A percentile compares a stretch with the other conserved stretches of the same genome.
Conservation (phyloP, 2,329 filamentous ascomycete genomes). For the Ramularia collo-cygni region DNA sequence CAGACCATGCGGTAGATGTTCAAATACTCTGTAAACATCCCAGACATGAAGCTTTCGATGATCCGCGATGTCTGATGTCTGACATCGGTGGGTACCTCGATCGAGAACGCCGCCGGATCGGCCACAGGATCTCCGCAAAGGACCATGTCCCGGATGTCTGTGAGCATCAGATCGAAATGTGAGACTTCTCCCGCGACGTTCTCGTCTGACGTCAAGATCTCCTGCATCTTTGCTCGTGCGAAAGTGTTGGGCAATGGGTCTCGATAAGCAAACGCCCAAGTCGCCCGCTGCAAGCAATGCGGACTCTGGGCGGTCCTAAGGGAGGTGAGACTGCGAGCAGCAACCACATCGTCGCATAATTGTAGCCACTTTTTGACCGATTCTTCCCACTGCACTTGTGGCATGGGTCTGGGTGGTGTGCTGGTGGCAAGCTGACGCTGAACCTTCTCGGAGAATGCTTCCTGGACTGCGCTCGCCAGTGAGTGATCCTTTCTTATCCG, state of each 20-base stretch:
- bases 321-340: constrained; percentile 34
- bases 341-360: constrained; percentile 64
- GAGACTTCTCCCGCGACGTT: constrained; percentile 59
- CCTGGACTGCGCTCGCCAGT: constrained; percentile 59
- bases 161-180: constrained; percentile 68
- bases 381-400: constrained; percentile 65
- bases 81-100: constrained; percentile 67
- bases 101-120: constrained; percentile 65
- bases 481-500: constrained; percentile 53
- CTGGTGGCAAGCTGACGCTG: constrained; percentile 90
- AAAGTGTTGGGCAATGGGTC: constrained; percentile 76
- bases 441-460: constrained; percentile 83
- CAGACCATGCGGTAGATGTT: constrained; percentile 79
- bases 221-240: constrained; percentile 55
- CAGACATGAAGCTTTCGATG: constrained; percentile 62
- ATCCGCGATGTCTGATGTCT: constrained; percentile 64
- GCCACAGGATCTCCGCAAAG: constrained; percentile 66
- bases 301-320: constrained; percentile 18
- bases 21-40: constrained; percentile 58
- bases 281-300: constrained; percentile 20
- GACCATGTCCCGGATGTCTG: constrained; percentile 71
- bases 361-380: constrained; percentile 63
- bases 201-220: constrained; percentile 60
- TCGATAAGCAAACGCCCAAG: constrained; percentile 59
- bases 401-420: constrained; percentile 85